Evolutionary conservation across 2,329 filamentous ascomycete genomes (phyloP), one percentile per base, ranked within the genome.

Genomic region (Phaeoacremonium minimum): DNA sequence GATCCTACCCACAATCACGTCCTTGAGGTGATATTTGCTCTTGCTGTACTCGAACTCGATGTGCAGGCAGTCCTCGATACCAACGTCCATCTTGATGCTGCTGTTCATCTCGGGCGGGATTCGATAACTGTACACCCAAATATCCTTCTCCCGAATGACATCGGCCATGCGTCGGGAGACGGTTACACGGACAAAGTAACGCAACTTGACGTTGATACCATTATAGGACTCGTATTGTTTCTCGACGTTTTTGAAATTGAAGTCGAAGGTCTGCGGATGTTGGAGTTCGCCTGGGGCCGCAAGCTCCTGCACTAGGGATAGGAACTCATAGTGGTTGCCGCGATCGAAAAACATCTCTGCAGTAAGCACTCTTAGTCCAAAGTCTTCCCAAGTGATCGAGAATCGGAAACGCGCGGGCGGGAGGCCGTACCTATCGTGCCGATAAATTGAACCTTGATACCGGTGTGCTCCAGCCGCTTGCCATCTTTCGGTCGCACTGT

Each of bases 221-320:
- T 95, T 95, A 75, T 98, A 98, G 47, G 90, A 96, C 68, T 98
- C 94, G 75, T 98, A 98, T 64, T 95, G 90, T 74, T 98, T 98
- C 77, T 98, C 93, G 53, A 98, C 89, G 64, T 97, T 98, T 66
- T 97, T 97, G 80, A 98, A 98, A 71, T 96, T 95, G 79, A 98
- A 98, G 50, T 95, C 88, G 64, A 95, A 96, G 33, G 90, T 96
- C 69, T 98, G 93, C 30, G 93, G 93, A 66, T 98, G 94, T 61
- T 97, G 93, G 40, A 98, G 85, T 71, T 98, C 93, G 62, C 93
- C 93, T 3, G 93, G 93, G 14, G 93, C 90, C 14, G 93, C 93
- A 28, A 98, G 82, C 67, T 98, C 93, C 66, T 97, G 94, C 52
- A 93, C 91, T 18, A 97, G 80, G 22, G 89, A 95, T 42, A 98